A percentile compares a stretch with the other conserved stretches of the same genome.
These are phyloP conservation scores for Cyberlindnera misumaiensis DNA, from an alignment of 805 yeast genomes.

Conservation along the genomic window DNA sequence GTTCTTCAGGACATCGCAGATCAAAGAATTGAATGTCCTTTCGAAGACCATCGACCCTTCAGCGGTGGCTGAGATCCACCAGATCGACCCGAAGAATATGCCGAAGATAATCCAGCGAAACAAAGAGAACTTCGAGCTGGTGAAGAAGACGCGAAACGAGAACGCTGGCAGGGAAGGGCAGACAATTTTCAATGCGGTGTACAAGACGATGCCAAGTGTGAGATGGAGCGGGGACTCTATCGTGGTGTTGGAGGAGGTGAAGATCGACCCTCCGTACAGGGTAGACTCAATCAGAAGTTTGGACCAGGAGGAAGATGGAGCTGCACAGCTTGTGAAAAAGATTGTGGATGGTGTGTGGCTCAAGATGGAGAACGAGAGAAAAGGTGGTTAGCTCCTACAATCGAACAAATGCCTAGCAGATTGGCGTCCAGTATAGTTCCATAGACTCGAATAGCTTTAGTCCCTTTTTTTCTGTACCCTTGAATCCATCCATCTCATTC, in stretches of 20 bases:
- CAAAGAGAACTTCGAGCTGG: slow-evolving; percentile 18
- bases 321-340: slow-evolving; percentile 36
- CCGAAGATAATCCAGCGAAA: slow-evolving; percentile 14
- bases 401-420: background rate
- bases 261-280: slow-evolving; percentile 38
- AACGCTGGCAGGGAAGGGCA: slow-evolving; percentile 38
- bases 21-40: slow-evolving; percentile 43
- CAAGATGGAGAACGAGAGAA: slow-evolving; percentile 35
- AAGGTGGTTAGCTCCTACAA: slow-evolving; percentile 39
- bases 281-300: slow-evolving; percentile 19
- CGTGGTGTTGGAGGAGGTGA: slow-evolving; percentile 39
- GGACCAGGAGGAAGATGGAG: slow-evolving; percentile 18
- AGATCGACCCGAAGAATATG: slow-evolving; percentile 11
- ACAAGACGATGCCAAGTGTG: slow-evolving; percentile 38
- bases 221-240: slow-evolving; percentile 39
- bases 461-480: slow-evolving; percentile 55
- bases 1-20: slow-evolving; percentile 49
- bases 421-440: slow-evolving; percentile 7
- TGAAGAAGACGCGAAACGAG: slow-evolving; percentile 25
- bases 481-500: slow-evolving; percentile 60
- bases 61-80: slow-evolving; percentile 12
- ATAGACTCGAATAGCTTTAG: slow-evolving; percentile 39
- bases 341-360: slow-evolving; percentile 46
- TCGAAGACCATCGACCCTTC: slow-evolving; percentile 30
- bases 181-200: slow-evolving; percentile 34